phyloP scores from a whole-genome alignment of 108 stramenopile genomes.

The Skeletonema menzelii region DNA sequence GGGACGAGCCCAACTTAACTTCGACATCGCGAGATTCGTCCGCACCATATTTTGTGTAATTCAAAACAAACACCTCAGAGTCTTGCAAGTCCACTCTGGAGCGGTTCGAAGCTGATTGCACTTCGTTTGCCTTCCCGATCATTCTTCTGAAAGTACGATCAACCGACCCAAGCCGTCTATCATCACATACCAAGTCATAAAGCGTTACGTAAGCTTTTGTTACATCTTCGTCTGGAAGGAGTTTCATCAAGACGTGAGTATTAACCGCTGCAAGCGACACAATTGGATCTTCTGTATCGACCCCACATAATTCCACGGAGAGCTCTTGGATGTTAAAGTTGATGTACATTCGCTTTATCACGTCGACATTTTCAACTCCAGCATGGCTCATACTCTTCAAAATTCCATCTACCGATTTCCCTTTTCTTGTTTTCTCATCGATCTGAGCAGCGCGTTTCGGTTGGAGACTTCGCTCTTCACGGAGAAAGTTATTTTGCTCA shows the following conservation, averaged over 20 bases:
- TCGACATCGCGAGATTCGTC: constrained; percentile 44
- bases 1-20: constrained; percentile 73
- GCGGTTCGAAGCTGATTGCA: background rate
- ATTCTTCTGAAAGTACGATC: constrained; percentile 59
- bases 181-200: constrained; percentile 71
- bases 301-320: constrained; percentile 57
- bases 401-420: constrained; percentile 14
- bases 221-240: constrained; percentile 55
- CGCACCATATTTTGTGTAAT: constrained; percentile 51
- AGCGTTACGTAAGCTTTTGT: constrained; percentile 51
- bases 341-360: constrained; percentile 54
- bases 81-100: constrained; percentile 13
- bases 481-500: constrained; percentile 64
- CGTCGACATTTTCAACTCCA: constrained; percentile 56
- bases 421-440: constrained; percentile 2
- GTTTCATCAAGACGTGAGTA: constrained; percentile 44
- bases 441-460: constrained; percentile 6
- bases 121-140: constrained; percentile 46
- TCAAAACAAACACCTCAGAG: constrained; percentile 54
- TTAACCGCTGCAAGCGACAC: constrained; percentile 63
- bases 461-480: constrained; percentile 32
- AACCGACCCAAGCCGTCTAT: constrained; percentile 44
- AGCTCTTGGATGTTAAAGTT: constrained; percentile 56
- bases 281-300: constrained; percentile 49
- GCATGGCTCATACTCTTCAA: constrained; percentile 62